phyloP scores from a whole-genome alignment of 1,139 yeast species.

The Pichiaceae sp. region DNA sequence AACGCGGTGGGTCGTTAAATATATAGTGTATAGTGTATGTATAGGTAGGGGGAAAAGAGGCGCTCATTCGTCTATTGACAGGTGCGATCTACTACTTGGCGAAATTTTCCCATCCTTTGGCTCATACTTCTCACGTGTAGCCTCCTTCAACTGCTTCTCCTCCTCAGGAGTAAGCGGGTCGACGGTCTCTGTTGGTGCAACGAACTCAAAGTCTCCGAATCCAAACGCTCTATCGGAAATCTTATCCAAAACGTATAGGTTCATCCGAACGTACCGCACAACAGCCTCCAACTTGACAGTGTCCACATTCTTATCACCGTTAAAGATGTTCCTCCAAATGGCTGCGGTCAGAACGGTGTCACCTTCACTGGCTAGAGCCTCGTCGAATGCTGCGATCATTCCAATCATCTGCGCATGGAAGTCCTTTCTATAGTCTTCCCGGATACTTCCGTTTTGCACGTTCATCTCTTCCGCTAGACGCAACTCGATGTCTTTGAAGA shows the following conservation, averaged over 20 bases:
- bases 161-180: slow-evolving; percentile 60
- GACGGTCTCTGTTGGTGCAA: slow-evolving; percentile 77
- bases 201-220: slow-evolving; percentile 77
- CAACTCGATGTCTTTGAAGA: slow-evolving; percentile 82
- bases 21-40: background rate
- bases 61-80: slow-evolving; percentile 43
- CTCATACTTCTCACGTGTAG: slow-evolving; percentile 32
- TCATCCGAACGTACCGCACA: slow-evolving; percentile 82
- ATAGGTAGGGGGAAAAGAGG: background rate
- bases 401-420: slow-evolving; percentile 89
- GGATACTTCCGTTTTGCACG: slow-evolving; percentile 73
- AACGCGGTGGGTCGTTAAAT: background rate
- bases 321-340: slow-evolving; percentile 84
- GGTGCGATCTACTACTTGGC: slow-evolving; percentile 56
- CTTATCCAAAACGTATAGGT: slow-evolving; percentile 75
- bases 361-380: slow-evolving; percentile 68
- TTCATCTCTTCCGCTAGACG: slow-evolving; percentile 81
- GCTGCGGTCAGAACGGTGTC: slow-evolving; percentile 86
- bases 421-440: slow-evolving; percentile 82
- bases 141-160: slow-evolving; percentile 33
- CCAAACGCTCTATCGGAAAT: slow-evolving; percentile 90
- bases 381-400: slow-evolving; percentile 83
- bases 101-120: slow-evolving; percentile 33
- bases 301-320: slow-evolving; percentile 77
- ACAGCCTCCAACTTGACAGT: slow-evolving; percentile 78